These are phyloP conservation scores for Decorospora gaudefroyi DNA, from an alignment of 2,329 filamentous ascomycete genomes.

Conservation along the genomic window DNA sequence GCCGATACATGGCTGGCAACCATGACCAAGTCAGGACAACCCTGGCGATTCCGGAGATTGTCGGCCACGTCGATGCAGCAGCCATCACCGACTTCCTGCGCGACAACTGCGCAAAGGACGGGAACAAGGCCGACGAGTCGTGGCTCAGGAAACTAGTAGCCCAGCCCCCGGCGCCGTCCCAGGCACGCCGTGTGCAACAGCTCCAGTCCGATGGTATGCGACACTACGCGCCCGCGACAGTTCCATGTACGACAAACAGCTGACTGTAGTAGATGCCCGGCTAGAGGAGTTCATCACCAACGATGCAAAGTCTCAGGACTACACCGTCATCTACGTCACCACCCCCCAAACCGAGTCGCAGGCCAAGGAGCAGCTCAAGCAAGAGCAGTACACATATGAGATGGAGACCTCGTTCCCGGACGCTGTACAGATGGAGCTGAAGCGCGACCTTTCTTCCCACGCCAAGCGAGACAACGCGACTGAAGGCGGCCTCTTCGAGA, in stretches of 20 bases:
- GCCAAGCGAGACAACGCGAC: constrained; percentile 29
- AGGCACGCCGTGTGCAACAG: constrained; percentile 18
- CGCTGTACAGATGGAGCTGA: constrained; percentile 71
- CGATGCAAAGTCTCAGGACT: constrained; percentile 56
- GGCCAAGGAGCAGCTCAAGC: constrained; percentile 28
- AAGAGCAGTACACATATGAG: constrained; percentile 59
- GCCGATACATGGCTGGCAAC: constrained; percentile 54
- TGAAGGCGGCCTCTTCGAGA: constrained; percentile 70
- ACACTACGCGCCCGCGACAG: no score
- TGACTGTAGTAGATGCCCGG: constrained; percentile 27
- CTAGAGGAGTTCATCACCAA: constrained; percentile 37
- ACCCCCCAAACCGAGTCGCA: constrained; percentile 55
- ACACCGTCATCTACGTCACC: constrained; percentile 77
- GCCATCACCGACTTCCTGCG: constrained; percentile 52
- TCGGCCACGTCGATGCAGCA: constrained; percentile 54
- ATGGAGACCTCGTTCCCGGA: constrained; percentile 65
- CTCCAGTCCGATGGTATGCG: constrained; percentile 30
- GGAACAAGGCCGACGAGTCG: constrained; percentile 19
- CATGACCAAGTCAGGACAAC: constrained; percentile 59
- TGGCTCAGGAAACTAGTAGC: constrained; percentile 15
- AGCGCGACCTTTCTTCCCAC: constrained; percentile 61
- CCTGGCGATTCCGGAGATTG: constrained; percentile 58
- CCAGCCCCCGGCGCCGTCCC: constrained; percentile 22
- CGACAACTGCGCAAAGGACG: constrained; percentile 54
- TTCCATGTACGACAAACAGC: not conserved